Evolutionary conservation across 2,329 filamentous ascomycete genomes (phyloP).

Genomic region (Fulvia fulva): DNA sequence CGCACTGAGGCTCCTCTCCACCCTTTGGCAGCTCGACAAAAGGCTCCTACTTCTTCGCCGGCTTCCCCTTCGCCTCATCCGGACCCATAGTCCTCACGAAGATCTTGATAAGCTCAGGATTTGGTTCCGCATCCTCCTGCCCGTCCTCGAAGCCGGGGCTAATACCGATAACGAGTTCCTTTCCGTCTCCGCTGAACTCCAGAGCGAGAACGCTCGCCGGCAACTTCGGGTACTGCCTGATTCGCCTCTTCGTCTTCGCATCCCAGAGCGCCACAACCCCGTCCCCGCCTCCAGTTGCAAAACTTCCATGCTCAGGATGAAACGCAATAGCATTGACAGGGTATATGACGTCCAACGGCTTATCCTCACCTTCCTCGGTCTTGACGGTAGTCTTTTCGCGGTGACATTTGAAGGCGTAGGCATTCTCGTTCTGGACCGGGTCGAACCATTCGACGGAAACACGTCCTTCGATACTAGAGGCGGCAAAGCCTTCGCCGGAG

Average conservation of each 20-base stretch:
- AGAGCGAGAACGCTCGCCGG: conserved; percentile 73
- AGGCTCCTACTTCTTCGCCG: conserved; percentile 16
- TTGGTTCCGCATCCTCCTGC: conserved; percentile 70
- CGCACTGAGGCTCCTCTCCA: background rate
- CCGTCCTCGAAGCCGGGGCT: conserved; percentile 88
- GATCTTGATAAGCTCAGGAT: conserved; percentile 67
- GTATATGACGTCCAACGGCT: conserved; percentile 74
- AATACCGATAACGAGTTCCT: conserved; percentile 71
- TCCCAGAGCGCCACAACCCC: conserved; percentile 93
- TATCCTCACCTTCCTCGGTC: conserved; percentile 45
- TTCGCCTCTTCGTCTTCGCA: conserved; percentile 80
- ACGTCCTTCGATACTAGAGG: conserved; percentile 86
- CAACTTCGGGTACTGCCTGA: conserved; percentile 84
- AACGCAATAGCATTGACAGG: conserved; percentile 88
- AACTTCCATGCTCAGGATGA: conserved; percentile 77
- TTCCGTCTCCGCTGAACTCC: conserved; percentile 73
- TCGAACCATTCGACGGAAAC: conserved; percentile 99
- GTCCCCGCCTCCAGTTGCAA: conserved; percentile 85
- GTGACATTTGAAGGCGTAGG: conserved; percentile 99
- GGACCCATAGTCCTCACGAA: conserved; percentile 80
- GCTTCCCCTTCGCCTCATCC: conserved; percentile 69
- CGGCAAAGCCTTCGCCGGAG: conserved; percentile 89
- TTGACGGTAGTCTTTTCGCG: conserved; percentile 67
- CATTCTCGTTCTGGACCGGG: conserved; percentile 83
- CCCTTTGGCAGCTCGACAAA: background rate